Evolutionary conservation across 164 flowering plant species (phyloP).

Genomic region (Nelumbo lutea): DNA sequence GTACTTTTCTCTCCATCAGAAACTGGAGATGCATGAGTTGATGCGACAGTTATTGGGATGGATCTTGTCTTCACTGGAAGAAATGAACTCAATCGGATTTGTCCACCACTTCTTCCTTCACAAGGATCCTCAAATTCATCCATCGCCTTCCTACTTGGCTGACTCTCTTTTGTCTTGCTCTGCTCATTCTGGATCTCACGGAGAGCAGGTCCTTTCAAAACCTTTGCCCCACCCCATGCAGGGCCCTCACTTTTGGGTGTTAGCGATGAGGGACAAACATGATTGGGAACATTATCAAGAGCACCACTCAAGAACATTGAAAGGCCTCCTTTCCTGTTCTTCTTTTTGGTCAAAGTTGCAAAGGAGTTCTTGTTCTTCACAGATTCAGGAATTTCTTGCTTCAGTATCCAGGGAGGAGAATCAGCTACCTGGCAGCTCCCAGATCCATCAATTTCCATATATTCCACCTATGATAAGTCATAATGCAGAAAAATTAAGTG

Average conservation of each 20-base stretch:
- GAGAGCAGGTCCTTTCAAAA: conserved; percentile 55
- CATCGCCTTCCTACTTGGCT: conserved; percentile 22
- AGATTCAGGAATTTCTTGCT: conserved; percentile 20
- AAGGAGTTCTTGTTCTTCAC: conserved; percentile 23
- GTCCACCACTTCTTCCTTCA: conserved; percentile 40
- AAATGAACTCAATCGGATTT: conserved; percentile 53
- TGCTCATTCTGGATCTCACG: conserved; percentile 85
- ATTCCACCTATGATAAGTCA: conserved; percentile 31
- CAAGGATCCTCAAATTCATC: conserved; percentile 33
- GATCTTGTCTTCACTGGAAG: conserved; percentile 36
- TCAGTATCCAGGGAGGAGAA: conserved; percentile 17
- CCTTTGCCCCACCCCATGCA: conserved; percentile 90
- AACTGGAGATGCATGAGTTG: conserved; percentile 25
- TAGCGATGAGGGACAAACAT: conserved; percentile 38
- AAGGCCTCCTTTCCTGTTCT: conserved; percentile 90
- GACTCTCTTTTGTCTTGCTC: conserved; percentile 40
- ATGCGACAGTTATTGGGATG: conserved; percentile 60
- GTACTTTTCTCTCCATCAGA: conserved; percentile 72
- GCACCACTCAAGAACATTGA: conserved; percentile 97
- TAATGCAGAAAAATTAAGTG: neutral
- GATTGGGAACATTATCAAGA: conserved; percentile 69
- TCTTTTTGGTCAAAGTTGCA: conserved; percentile 55
- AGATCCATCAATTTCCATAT: conserved; percentile 12
- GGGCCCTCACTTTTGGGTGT: conserved; percentile 80
- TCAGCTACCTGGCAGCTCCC: conserved; percentile 20